Conservation (phyloP, 2,329 filamentous ascomycete species). For the Stachybotrys elegans region DNA sequence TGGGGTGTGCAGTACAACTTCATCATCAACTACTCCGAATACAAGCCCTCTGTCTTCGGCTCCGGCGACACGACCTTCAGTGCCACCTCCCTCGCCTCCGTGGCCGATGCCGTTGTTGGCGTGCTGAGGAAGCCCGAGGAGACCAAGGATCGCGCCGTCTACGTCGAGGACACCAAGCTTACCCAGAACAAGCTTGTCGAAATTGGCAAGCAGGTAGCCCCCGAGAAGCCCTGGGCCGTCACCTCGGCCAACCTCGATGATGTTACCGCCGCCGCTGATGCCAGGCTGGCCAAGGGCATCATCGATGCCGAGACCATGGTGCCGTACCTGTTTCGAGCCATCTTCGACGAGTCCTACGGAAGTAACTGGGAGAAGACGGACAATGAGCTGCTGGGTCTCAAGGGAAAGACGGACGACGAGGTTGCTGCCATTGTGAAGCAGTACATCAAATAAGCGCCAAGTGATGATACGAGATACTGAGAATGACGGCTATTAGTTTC, state of each 20-base stretch:
- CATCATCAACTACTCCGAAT: slow-evolving; percentile 33
- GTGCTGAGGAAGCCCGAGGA: slow-evolving; percentile 43
- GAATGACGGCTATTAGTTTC: no score
- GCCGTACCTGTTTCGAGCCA: slow-evolving; percentile 23
- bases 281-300: slow-evolving; percentile 23
- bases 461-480: no score
- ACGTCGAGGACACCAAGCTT: slow-evolving; percentile 36
- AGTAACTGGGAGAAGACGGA: slow-evolving; percentile 30
- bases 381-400: slow-evolving; percentile 40
- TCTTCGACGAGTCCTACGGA: slow-evolving; percentile 28
- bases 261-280: slow-evolving; percentile 18
- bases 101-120: slow-evolving; percentile 43
- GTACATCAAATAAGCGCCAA: slow-evolving; percentile 7
- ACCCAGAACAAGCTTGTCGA: slow-evolving; percentile 41
- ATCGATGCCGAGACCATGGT: slow-evolving; percentile 22
- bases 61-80: slow-evolving; percentile 45
- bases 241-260: slow-evolving; percentile 25
- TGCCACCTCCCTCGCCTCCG: slow-evolving; percentile 38
- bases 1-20: slow-evolving; percentile 42
- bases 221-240: slow-evolving; percentile 41
- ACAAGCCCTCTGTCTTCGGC: slow-evolving; percentile 39
- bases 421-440: slow-evolving; percentile 26
- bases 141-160: slow-evolving; percentile 47
- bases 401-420: slow-evolving; percentile 32
- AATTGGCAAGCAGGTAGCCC: slow-evolving; percentile 42